Evolutionary conservation across 208 protist species (phyloP).

Genomic region (Naegleria fowleri): DNA sequence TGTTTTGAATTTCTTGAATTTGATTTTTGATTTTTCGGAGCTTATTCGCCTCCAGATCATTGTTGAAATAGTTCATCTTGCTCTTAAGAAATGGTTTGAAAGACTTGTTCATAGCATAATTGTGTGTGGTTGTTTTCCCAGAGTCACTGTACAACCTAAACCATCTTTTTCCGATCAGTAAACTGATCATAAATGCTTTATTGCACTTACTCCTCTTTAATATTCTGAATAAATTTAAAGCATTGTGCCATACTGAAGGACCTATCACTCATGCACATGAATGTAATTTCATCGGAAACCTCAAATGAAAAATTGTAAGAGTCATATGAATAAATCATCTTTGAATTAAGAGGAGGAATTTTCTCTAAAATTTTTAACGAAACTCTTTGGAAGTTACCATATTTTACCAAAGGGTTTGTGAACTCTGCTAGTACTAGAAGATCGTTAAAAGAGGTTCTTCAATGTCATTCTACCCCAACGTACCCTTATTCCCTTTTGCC

Average conservation of each 20-base stretch:
- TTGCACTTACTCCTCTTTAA: slow-evolving; percentile 7
- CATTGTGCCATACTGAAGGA: neutral
- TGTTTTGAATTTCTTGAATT: slow-evolving; percentile 33
- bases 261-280: neutral
- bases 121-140: neutral
- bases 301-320: neutral
- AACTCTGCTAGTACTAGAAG: neutral
- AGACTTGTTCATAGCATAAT: slow-evolving; percentile 6
- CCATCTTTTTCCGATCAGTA: neutral
- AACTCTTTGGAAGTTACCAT: neutral
- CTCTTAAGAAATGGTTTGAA: neutral
- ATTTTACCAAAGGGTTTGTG: neutral
- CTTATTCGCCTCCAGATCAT: neutral
- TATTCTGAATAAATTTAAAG: neutral
- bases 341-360: neutral
- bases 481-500: neutral
- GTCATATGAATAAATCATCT: neutral
- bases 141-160: neutral
- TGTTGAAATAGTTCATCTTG: slow-evolving; percentile 13
- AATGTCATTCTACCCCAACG: neutral
- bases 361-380: neutral
- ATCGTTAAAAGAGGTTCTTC: neutral
- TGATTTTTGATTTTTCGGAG: neutral
- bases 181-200: too few species aligned
- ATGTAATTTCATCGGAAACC: neutral